Evolutionary conservation across 129 eudicot species (phyloP).

Genomic region (Cynara cardunculus): DNA sequence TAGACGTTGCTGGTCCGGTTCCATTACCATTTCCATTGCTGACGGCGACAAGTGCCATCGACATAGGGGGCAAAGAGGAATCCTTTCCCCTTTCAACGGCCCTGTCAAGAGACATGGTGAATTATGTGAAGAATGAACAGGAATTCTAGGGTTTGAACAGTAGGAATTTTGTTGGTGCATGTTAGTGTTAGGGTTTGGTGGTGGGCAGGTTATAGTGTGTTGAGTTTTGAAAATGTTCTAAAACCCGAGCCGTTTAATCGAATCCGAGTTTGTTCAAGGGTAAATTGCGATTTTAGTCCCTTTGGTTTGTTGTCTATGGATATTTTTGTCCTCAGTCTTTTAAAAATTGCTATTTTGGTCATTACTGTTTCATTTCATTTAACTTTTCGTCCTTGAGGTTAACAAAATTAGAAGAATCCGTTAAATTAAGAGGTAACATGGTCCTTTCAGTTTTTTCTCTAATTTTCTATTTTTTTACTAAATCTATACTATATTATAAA

Average conservation of each 20-base stretch:
- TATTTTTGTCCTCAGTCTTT: too few relatives aligned
- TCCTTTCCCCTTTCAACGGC: constrained; percentile 38
- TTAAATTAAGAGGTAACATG: too few relatives aligned
- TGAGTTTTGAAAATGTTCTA: background rate
- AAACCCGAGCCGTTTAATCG: constrained; percentile 2
- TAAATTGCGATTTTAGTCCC: background rate
- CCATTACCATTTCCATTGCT: constrained; percentile 32
- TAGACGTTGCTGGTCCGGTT: constrained; percentile 22
- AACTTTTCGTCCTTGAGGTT: too few relatives aligned
- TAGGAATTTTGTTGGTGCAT: background rate
- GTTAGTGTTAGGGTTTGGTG: constrained; percentile 15
- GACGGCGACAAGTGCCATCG: constrained; percentile 19
- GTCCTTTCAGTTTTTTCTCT: too few relatives aligned
- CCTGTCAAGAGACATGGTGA: constrained; percentile 33
- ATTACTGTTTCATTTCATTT: too few relatives aligned
- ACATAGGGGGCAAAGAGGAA: constrained; percentile 20
- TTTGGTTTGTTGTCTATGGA: too few relatives aligned
- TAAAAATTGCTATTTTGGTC: too few relatives aligned
- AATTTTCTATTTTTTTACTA: too few relatives aligned
- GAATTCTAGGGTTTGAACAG: constrained; percentile 11
- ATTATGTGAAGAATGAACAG: background rate
- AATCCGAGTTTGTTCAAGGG: background rate
- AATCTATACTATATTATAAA: too few relatives aligned
- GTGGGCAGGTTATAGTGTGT: background rate
- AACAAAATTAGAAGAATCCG: too few relatives aligned